Evolutionary conservation across 2,329 filamentous ascomycete species (phyloP), one percentile per base, ranked within the genome.

Genomic region (Fusarium phyllophilum): DNA sequence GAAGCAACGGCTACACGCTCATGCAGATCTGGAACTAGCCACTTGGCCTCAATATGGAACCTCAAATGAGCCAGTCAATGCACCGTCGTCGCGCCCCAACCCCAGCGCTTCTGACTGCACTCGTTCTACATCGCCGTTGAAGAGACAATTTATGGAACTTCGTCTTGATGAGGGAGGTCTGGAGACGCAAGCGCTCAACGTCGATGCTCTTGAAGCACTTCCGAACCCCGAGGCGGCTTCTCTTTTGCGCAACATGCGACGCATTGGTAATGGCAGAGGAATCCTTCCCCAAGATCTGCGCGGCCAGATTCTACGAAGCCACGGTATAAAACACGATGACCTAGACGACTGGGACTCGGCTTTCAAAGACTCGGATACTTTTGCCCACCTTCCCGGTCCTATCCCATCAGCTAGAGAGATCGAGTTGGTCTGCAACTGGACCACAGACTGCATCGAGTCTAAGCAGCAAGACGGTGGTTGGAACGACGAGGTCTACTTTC

Each of bases 41-140:
- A 8, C 11, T 17, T 4, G 41, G 22, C 14, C 22, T 42, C 41
- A 24, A n/a, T n/a, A 42, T 9, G 41, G n/a, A 42, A n/a, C 22
- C 22, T 17, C 14, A 5, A 17, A 42, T n/a, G 9, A 26, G 10
- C n/a, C 1, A 6, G 0, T 13, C n/a, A 26, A 13, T 1, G 17
- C 42, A 8, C 22, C 13, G 1, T 8, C 11, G 0, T 45, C 42
- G 11, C n/a, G 17, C n/a, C 3, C 12, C 17, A 26, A 24, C 17
- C 2, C 17, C 7, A 26, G 0, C 11, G 17, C 42, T 26, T 26
- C 42, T 2, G 8, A 8, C 20, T 11, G 11, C 8, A 9, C 6
- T 26, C 24, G 24, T 7, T 45, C 24, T 6, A 20, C 24, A 20
- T 45, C 11, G 5, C 1, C 7, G 11, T 13, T 45, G 1, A 45